phyloP scores from a whole-genome alignment of 306 rosid genomes.

The Chamaecrista fasciculata region DNA sequence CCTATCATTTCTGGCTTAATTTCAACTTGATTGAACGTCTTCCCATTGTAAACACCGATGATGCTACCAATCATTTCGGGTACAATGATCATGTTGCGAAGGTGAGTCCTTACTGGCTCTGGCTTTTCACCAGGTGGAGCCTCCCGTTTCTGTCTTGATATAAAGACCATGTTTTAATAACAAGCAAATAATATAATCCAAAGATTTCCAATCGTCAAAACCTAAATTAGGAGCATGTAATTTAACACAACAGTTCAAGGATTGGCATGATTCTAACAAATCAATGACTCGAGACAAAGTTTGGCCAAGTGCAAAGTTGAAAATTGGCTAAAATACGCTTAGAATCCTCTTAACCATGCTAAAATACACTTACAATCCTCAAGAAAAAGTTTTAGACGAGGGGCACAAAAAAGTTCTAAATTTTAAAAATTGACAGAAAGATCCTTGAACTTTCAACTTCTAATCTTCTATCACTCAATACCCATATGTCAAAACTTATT shows the following conservation, averaged over 20 bases:
- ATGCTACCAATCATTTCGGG: slow-evolving; percentile 35
- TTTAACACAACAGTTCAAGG: not conserved
- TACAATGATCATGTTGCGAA: slow-evolving; percentile 40
- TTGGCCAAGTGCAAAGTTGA: too few relatives aligned
- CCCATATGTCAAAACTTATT: too few relatives aligned
- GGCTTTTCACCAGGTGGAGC: slow-evolving; percentile 44
- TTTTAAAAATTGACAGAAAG: too few relatives aligned
- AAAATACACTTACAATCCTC: too few relatives aligned
- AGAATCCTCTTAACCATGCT: too few relatives aligned
- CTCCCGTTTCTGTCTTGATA: slow-evolving; percentile 35
- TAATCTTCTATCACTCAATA: too few relatives aligned
- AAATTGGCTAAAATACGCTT: too few relatives aligned
- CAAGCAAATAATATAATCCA: not conserved
- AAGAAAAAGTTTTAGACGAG: too few relatives aligned
- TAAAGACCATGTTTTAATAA: not conserved
- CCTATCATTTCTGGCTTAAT: slow-evolving; percentile 43
- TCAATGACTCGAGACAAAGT: not conserved
- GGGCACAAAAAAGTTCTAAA: too few relatives aligned
- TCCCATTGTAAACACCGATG: slow-evolving; percentile 32
- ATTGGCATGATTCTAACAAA: not conserved
- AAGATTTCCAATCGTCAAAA: not conserved
- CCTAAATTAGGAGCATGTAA: not conserved
- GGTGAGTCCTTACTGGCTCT: slow-evolving; percentile 36
- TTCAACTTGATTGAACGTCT: slow-evolving; percentile 45
- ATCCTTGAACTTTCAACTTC: too few relatives aligned